phyloP scores from a whole-genome alignment of 1,284 basidiomycete species.

The Apiotrichum laibachii region DNA sequence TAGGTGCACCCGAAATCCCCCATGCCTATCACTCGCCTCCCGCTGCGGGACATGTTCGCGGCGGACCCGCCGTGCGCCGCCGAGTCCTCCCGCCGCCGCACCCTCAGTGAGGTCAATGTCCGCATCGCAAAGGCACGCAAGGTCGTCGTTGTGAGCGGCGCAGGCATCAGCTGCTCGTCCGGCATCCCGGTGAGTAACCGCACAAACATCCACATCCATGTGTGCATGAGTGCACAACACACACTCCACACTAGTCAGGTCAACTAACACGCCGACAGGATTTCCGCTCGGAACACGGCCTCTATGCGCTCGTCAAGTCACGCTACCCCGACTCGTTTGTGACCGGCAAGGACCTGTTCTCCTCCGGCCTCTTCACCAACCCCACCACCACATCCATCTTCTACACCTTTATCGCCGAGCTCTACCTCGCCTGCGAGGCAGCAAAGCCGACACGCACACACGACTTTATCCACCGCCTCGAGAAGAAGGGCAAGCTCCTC shows the following conservation, averaged over 20 bases:
- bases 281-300: conserved; percentile 81
- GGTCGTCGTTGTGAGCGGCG: conserved; percentile 82
- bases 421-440: conserved; percentile 74
- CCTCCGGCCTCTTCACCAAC: conserved; percentile 79
- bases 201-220: background rate
- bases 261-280: conserved; percentile 58
- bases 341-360: conserved; percentile 85
- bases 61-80: conserved; percentile 20
- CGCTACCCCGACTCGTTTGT: conserved; percentile 77
- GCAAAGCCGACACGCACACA: conserved; percentile 84
- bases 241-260: background rate
- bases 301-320: conserved; percentile 82
- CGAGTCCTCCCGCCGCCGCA: conserved; percentile 29
- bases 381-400: conserved; percentile 78
- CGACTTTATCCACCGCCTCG: conserved; percentile 78
- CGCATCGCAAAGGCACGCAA: conserved; percentile 76
- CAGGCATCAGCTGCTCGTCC: conserved; percentile 87
- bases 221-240: background rate
- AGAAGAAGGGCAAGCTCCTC: conserved; percentile 76
- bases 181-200: conserved; percentile 74
- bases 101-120: conserved; percentile 66
- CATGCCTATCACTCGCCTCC: conserved; percentile 38
- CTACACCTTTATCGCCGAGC: conserved; percentile 88
- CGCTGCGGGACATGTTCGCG: conserved; percentile 31
- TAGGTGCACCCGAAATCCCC: too few relatives aligned